Conservation (phyloP, 2,329 filamentous ascomycete genomes). For the Talaromyces sp. region DNA sequence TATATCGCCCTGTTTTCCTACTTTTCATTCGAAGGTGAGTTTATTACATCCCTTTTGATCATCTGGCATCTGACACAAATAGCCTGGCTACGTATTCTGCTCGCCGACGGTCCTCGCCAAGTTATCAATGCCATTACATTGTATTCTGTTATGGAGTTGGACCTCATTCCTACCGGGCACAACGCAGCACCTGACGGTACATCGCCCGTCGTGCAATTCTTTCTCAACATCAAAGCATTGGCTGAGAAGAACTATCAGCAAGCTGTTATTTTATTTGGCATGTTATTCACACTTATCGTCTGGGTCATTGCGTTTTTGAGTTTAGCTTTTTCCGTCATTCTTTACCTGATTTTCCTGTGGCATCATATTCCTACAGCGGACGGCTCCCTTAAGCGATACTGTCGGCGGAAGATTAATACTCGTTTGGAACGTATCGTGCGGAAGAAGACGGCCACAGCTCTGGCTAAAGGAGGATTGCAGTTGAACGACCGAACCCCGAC, state of each 20-base stretch:
- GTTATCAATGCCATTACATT: constrained; percentile 86
- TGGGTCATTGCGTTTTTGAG: constrained; percentile 78
- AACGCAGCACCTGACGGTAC: constrained; percentile 55
- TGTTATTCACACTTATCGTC: constrained; percentile 86
- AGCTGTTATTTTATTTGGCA: constrained; percentile 78
- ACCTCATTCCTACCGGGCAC: constrained; percentile 62
- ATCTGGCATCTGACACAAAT: neutral
- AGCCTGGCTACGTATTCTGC: constrained; percentile 80
- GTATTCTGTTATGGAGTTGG: constrained; percentile 73
- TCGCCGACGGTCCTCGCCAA: constrained; percentile 90
- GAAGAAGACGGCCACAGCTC: constrained; percentile 80
- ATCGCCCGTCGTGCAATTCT: constrained; percentile 69
- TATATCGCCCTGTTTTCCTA: constrained; percentile 90
- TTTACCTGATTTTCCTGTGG: constrained; percentile 87
- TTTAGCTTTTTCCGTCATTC: constrained; percentile 68
- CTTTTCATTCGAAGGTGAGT: constrained; percentile 66
- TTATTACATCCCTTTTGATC: neutral
- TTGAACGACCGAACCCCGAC: constrained; percentile 53
- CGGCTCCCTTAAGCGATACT: constrained; percentile 78
- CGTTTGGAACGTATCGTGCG: constrained; percentile 80
- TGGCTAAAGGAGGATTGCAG: constrained; percentile 67
- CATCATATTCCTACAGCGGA: constrained; percentile 83
- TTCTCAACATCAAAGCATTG: constrained; percentile 72
- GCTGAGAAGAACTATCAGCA: constrained; percentile 72
- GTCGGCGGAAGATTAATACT: constrained; percentile 85